phyloP scores from a whole-genome alignment of 805 yeast genomes.

The Candida insectalens region DNA sequence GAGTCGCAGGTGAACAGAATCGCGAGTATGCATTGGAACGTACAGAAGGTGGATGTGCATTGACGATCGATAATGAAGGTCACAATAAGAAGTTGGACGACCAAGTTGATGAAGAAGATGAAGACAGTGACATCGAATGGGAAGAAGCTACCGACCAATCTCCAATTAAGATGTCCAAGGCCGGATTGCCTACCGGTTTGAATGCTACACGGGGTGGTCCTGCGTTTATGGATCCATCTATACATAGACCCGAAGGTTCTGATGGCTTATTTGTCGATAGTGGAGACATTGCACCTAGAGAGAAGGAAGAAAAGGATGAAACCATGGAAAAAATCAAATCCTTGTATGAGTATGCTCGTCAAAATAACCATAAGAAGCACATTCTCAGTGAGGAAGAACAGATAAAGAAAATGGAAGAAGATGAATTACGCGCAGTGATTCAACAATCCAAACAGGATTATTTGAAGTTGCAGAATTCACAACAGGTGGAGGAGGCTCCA shows the following conservation, averaged over 20 bases:
- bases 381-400: constrained; percentile 9
- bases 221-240: constrained; percentile 12
- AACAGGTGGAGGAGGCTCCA: constrained; percentile 5
- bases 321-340: constrained; percentile 22
- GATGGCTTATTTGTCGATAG: constrained; percentile 11
- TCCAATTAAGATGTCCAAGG: constrained; percentile 1
- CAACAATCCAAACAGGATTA: constrained; percentile 37
- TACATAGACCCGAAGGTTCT: constrained; percentile 6
- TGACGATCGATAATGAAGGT: constrained; percentile 44
- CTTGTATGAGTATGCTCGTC: constrained; percentile 22
- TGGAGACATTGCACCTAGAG: constrained; percentile 9
- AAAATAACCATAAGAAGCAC: constrained; percentile 12
- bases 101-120: constrained; percentile 12
- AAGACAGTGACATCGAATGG: constrained; percentile 37
- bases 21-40: constrained; percentile 65
- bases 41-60: constrained; percentile 77
- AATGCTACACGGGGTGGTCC: neutral
- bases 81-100: constrained; percentile 40
- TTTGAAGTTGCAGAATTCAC: constrained; percentile 16
- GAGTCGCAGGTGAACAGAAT: constrained; percentile 76
- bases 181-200: constrained; percentile 1
- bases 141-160: constrained; percentile 45
- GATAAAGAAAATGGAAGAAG: constrained; percentile 13
- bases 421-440: constrained; percentile 34
- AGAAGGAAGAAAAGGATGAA: constrained; percentile 5